Evolutionary conservation across 352 stramenopile species (phyloP), one percentile per base, ranked within the genome.

Genomic region (Peronospora belbahrii): DNA sequence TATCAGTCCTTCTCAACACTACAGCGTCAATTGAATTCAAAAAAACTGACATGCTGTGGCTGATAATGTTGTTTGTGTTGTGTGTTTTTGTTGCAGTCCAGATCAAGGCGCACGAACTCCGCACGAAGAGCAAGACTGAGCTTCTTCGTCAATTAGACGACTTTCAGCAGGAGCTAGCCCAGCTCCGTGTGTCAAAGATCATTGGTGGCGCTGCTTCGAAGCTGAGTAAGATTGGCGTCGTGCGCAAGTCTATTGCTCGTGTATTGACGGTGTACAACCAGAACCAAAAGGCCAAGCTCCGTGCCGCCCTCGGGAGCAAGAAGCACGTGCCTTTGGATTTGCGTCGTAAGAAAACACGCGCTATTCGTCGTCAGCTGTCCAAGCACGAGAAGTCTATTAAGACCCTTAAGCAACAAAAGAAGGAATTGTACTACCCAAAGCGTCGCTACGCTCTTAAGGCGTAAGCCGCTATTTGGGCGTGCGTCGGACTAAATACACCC

Each of bases 231-330:
- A 99, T 99, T 79, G 95, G 96, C 65, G 74, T 92, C 30, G 96
- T 99, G 15, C 96, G 97, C 78, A 99, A 99, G 74, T 96, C 87
- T 51, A 99, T 99, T 66, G 97, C 97, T 30, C 95, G 97, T 60
- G 89, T 98, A 32, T 80, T 99, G 51, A 99, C 97, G 49, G 96
- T 99, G 35, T 97, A 98, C 94, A 99, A 99, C 85, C 95, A 99
- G 82, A 97, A 92, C 69, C 90, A 98, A 74, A 99, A 99, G 92
- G 77, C 85, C 45, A 97, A 96, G 72, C 84, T 98, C 40, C 92
- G 95, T 43, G 90, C 97, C 61, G 79, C 95, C n/a, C 80, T 88
- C 41, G 87, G 85, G 56, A 88, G 80, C 72, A 88, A 83, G 52
- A 99, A 99, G 83, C 97, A 98, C 79, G 69, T 99, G 37, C 94